Evolutionary conservation across 2,329 filamentous ascomycete species (phyloP).

Genomic region (Neurospora sp.): DNA sequence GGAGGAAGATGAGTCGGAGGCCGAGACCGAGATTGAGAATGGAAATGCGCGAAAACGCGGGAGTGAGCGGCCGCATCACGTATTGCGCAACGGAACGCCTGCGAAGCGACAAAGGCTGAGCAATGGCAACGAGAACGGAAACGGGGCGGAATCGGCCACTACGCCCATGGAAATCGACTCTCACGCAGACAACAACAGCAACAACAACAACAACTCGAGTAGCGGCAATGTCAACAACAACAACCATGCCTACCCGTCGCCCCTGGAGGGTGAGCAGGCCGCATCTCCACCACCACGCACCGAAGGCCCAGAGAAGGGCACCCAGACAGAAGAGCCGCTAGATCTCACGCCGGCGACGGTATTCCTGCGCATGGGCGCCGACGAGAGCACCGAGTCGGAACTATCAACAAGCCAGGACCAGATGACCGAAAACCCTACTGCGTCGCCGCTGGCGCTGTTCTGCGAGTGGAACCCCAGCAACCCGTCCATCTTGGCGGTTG

Average conservation of each 20-base stretch:
- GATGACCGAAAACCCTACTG: constrained; percentile 43
- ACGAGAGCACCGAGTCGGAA: constrained; percentile 28
- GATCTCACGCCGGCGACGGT: constrained; percentile 51
- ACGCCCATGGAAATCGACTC: constrained; percentile 54
- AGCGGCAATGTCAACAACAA: constrained; percentile 45
- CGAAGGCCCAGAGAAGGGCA: constrained; percentile 54
- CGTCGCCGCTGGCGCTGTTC: constrained; percentile 38
- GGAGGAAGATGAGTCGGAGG: constrained; percentile 26
- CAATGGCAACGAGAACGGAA: constrained; percentile 55
- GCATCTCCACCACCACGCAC: constrained; percentile 45
- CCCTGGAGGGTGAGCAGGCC: constrained; percentile 47
- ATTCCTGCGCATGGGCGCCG: constrained; percentile 45
- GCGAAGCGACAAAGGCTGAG: constrained; percentile 50
- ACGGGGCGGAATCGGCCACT: constrained; percentile 40
- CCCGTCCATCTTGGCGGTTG: constrained; percentile 56
- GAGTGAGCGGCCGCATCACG: constrained; percentile 34
- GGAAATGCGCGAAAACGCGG: constrained; percentile 43
- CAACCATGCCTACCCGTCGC: constrained; percentile 57
- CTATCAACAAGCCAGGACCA: constrained; percentile 20
- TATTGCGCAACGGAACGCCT: constrained; percentile 44
- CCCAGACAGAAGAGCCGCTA: constrained; percentile 54
- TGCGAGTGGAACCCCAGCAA: constrained; percentile 60
- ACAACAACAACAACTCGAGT: constrained; percentile 55
- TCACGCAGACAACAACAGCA: constrained; percentile 35
- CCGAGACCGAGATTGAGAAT: constrained; percentile 26